Evolutionary conservation across 2,329 filamentous ascomycete genomes (phyloP), one percentile per base, ranked within the genome.

Genomic region (Cryphonectria japonica): DNA sequence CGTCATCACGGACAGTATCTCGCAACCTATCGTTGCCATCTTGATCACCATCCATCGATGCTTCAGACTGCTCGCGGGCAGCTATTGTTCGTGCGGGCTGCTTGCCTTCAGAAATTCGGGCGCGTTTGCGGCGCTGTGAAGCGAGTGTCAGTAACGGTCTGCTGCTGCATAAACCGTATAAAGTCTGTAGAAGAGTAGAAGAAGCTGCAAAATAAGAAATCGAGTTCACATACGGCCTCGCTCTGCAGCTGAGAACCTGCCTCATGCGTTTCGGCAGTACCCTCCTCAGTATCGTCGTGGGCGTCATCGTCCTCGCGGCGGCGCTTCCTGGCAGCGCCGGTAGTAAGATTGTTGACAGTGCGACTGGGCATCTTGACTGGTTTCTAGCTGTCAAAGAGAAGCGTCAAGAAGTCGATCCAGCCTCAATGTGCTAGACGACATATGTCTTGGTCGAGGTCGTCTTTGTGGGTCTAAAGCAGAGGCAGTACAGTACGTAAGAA

Each of bases 171-270:
- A 19, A 16, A 8, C 26, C 11, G 19, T 1, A 29, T 8, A 59
- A 11, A 41, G 1, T n/a, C 9, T n/a, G 50, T 14, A 8, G 13
- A 37, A 16, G n/a, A 29, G 50, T 14, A 8, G 13, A n/a, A 16
- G 34, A 29, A n/a, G 34, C 9, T 50, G 3, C 7, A 29, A 61
- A 13, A 22, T 8, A 8, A 16, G 19, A 32, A 11, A 41, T 46
- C 46, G 37, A 65, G 9, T 62, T 29, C 29, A 78, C 82, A 76
- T 76, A 86, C 85, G 26, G 79, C 72, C 32, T 82, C 79, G 6
- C 78, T 78, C 50, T 80, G 79, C 37, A 84, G 75, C 34, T 78
- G 80, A 1, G 85, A 84, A 72, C 80, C 83, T 16, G 83, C 82
- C 61, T 81, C 77, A n/a, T 77, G 78, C n/a, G 80, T 76, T 22